phyloP scores from a whole-genome alignment of 768 basidiomycete species.

The Lactarius evosmus region DNA sequence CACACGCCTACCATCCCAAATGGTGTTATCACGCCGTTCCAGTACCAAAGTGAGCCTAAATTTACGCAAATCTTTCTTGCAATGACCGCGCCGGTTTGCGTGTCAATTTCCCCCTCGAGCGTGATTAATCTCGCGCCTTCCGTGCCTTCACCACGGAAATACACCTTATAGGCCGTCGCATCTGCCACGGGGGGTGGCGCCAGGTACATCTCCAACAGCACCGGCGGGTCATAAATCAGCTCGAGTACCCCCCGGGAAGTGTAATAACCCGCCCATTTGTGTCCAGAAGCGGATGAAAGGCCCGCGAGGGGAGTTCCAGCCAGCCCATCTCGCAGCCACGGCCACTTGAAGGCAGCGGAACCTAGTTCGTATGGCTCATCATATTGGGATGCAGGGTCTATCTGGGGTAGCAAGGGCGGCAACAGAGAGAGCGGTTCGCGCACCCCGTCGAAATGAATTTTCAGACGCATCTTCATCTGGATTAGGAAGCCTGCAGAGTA shows the following conservation, averaged over 20 bases:
- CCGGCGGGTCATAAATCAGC: background rate
- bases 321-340: slow-evolving; percentile 12
- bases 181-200: background rate
- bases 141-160: slow-evolving; percentile 2
- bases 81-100: background rate
- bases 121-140: background rate
- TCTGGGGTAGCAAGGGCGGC: background rate
- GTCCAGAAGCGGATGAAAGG: background rate
- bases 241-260: background rate
- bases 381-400: background rate
- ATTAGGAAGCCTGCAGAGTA: slow-evolving; percentile 8
- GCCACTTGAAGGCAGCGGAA: background rate
- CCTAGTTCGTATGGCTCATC: background rate
- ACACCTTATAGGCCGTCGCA: background rate
- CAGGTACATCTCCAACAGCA: slow-evolving; percentile 6
- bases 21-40: slow-evolving; percentile 10
- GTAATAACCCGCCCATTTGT: slow-evolving; percentile 14
- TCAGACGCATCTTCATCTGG: background rate
- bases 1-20: slow-evolving; percentile 20
- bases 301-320: slow-evolving; percentile 12
- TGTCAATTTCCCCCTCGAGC: background rate
- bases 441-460: background rate
- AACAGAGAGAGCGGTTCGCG: background rate
- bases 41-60: background rate
- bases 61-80: slow-evolving; percentile 1